These are phyloP conservation scores for Clitocybe nebularis DNA, from an alignment of 1,284 basidiomycete genomes.

Conservation along the genomic window DNA sequence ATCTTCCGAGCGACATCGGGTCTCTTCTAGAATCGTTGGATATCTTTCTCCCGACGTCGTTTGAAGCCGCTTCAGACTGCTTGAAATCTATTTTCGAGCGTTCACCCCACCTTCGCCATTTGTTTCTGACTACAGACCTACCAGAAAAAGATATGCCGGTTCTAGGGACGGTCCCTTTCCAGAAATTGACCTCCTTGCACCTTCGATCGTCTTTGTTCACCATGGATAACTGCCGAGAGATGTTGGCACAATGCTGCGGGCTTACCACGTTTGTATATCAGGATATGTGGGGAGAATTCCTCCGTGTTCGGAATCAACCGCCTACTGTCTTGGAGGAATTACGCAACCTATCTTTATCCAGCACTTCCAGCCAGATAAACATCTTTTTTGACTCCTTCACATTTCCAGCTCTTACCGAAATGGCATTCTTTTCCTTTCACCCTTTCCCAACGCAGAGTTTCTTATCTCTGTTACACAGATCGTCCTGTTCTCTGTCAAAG, in stretches of 20 bases:
- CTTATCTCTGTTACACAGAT: constrained; percentile 1
- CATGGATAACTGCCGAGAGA: constrained; percentile 5
- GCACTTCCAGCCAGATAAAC: constrained; percentile 3
- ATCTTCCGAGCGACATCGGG: background rate
- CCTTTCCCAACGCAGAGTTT: constrained; percentile 6
- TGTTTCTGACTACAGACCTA: constrained; percentile 5
- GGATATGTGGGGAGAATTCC: background rate
- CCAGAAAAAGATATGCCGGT: constrained; percentile 2
- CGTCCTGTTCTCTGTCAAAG: constrained; percentile 2
- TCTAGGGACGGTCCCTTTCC: constrained; percentile 6
- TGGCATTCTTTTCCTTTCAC: background rate
- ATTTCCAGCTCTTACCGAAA: too few relatives aligned
- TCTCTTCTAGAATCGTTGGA: constrained; percentile 3
- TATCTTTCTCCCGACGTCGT: constrained; percentile 2
- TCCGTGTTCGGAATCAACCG: background rate
- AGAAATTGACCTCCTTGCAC: constrained; percentile 3
- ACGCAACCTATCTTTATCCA: background rate
- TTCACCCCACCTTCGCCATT: constrained; percentile 5
- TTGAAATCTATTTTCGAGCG: constrained; percentile 3
- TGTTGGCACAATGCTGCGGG: constrained; percentile 7
- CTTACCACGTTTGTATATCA: constrained; percentile 3
- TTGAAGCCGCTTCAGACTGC: constrained; percentile 1
- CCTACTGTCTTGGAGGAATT: background rate
- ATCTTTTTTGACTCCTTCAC: constrained; percentile 6
- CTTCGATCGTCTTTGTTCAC: constrained; percentile 8